Evolutionary conservation across 169 alveolate species (phyloP).

Genomic region (Eimeria necatrix): DNA sequence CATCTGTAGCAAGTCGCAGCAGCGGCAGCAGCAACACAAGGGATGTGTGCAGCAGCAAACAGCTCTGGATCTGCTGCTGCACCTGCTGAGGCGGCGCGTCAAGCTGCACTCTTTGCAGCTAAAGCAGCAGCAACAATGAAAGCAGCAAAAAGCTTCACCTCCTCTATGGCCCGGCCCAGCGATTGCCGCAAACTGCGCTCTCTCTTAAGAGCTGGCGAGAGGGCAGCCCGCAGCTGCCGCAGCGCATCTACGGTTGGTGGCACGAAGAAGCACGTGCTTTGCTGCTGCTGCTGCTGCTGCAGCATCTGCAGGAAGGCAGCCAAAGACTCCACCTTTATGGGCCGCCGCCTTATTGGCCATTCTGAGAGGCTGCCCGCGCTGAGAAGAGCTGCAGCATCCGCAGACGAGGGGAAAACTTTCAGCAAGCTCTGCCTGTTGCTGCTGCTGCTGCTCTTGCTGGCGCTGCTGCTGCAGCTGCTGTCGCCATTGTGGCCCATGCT

Average conservation of each 20-base stretch:
- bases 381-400: conserved; percentile 39
- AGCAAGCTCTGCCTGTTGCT: conserved; percentile 42
- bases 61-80: too few species aligned
- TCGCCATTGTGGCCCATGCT: background rate
- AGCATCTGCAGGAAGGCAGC: conserved; percentile 25
- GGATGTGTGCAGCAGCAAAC: background rate
- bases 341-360: conserved; percentile 54
- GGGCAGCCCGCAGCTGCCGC: conserved; percentile 57
- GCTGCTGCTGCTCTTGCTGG: conserved; percentile 23
- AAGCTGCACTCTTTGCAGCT: background rate
- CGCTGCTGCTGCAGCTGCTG: conserved; percentile 19
- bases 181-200: conserved; percentile 43
- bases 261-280: conserved; percentile 52
- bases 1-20: conserved; percentile 41
- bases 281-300: conserved; percentile 65
- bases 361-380: conserved; percentile 8
- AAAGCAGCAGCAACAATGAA: background rate
- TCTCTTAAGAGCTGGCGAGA: conserved; percentile 49
- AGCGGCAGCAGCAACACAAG: conserved; percentile 9
- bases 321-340: conserved; percentile 33
- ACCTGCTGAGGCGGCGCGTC: too few species aligned
- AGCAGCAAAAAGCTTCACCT: background rate
- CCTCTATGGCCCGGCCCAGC: background rate
- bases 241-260: conserved; percentile 33
- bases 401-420: conserved; percentile 38